phyloP scores from a whole-genome alignment of 1,284 basidiomycete genomes.

The Irpex sp. region DNA sequence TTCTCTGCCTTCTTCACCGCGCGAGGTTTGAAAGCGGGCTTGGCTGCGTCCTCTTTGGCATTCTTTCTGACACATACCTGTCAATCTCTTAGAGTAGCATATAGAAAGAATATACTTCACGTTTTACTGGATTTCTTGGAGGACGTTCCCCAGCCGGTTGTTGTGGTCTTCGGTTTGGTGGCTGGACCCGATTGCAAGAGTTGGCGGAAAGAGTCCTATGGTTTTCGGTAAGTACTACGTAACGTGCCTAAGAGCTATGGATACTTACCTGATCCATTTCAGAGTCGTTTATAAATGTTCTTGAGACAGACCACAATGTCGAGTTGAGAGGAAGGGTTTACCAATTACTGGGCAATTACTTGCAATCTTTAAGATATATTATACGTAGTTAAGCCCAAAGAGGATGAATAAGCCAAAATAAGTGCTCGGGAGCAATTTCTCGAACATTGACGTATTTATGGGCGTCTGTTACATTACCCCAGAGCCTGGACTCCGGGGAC shows the following conservation, averaged over 20 bases:
- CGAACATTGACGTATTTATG: not conserved
- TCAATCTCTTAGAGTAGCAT: not conserved
- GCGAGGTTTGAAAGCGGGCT: conserved; percentile 66
- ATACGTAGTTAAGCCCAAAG: not conserved
- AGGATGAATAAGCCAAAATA: not conserved
- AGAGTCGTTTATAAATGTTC: not conserved
- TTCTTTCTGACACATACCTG: conserved; percentile 18
- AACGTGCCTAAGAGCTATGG: not conserved
- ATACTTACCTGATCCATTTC: conserved; percentile 7
- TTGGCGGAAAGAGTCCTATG: conserved; percentile 11
- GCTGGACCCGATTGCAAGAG: conserved; percentile 6
- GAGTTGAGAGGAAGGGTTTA: not conserved
- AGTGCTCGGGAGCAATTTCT: not conserved
- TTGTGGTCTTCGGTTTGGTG: not conserved
- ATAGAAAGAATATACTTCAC: conserved; percentile 4
- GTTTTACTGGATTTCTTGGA: conserved; percentile 11
- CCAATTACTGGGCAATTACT: too few species aligned
- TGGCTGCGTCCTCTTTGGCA: conserved; percentile 12
- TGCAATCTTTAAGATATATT: not conserved
- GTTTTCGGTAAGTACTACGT: not conserved
- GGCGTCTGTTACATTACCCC: not conserved
- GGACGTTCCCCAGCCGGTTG: not conserved
- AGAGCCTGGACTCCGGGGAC: not conserved
- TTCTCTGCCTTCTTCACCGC: conserved; percentile 63
- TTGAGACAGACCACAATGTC: not conserved